Base-by-base conservation (phyloP, 805 yeast genomes). In the Ogataea glucozyma region DNA sequence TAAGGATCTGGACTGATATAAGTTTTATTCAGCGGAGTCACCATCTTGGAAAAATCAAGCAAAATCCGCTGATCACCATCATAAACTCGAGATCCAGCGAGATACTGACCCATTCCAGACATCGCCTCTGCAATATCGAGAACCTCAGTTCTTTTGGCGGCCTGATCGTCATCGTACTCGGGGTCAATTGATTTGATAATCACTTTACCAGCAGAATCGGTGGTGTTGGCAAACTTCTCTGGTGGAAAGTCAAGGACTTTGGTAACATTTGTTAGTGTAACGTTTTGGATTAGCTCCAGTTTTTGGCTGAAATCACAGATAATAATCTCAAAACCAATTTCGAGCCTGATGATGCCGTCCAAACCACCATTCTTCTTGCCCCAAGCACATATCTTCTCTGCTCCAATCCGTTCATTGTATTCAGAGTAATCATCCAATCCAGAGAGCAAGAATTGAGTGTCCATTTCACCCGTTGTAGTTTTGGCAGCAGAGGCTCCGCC, bases 401-500 rank as follows among this genome's bases (percentile, higher is more conserved):
- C 81, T 12, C 75, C 71, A 13, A 46, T 51, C 12, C 73, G 37
- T 54, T 81, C 87, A 30, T 62, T 44, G 48, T 65, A 60, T 1
- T 53, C 58, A 3, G 54, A 60, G 26, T 62, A 62, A 4, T 57
- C 41, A 6, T 57, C 56, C 31, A 48, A 36, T 51, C 70, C 56
- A 16, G 79, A 65, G 3, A 73, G 52, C 37, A 77, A 42, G 34
- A 59, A 59, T 51, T 78, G 82, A 1, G 78, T 70, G 54, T 81
- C 87, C 85, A 79, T 79, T 53, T 76, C 81, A 4, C 85, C 85
- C 1, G 78, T 69, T 1, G 41, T 29, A 0, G 72, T 62, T 56
- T 80, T 81, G 0, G 85, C 78, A n/a, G 85, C 87, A 21, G 84
- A 78, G 0, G 85, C 84, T 5, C 87, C 87, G 47, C 81, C 85